A percentile compares a stretch with the other conserved stretches of the same genome.
phyloP scores from a whole-genome alignment of 2,329 filamentous ascomycete species.

The Sporothrix curviconia region DNA sequence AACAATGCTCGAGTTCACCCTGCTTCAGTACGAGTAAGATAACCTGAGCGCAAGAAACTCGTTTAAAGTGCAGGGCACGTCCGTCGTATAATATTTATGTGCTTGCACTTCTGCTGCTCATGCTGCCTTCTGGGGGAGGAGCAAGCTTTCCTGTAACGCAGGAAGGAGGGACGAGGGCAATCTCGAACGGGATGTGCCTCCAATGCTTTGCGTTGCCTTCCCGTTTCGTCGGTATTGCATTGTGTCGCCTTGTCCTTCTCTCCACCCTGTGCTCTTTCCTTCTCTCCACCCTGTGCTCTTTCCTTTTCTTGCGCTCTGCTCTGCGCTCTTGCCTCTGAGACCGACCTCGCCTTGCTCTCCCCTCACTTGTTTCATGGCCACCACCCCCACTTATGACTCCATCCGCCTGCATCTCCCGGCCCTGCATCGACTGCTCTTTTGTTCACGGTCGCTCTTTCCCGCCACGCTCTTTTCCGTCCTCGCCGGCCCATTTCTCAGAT shows the following conservation, averaged over 20 bases:
- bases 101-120: no score
- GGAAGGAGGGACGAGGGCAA: no score
- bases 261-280: neutral
- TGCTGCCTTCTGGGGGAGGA: no score
- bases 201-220: neutral
- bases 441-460: neutral
- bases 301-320: neutral
- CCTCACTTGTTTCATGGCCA: constrained; percentile 11
- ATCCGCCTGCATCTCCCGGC: constrained; percentile 10
- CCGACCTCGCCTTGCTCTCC: neutral
- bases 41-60: no score
- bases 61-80: no score
- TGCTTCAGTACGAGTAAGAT: no score
- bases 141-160: no score
- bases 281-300: neutral
- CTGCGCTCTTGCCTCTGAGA: neutral
- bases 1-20: no score
- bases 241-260: neutral
- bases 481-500: no score
- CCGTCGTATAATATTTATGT: no score
- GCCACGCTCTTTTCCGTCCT: no score
- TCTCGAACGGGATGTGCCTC: neutral
- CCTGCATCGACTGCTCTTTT: neutral
- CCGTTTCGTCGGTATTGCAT: constrained; percentile 1
- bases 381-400: constrained; percentile 8